phyloP scores from a whole-genome alignment of 2,329 filamentous ascomycete genomes.

The Aspergillus nomiae region DNA sequence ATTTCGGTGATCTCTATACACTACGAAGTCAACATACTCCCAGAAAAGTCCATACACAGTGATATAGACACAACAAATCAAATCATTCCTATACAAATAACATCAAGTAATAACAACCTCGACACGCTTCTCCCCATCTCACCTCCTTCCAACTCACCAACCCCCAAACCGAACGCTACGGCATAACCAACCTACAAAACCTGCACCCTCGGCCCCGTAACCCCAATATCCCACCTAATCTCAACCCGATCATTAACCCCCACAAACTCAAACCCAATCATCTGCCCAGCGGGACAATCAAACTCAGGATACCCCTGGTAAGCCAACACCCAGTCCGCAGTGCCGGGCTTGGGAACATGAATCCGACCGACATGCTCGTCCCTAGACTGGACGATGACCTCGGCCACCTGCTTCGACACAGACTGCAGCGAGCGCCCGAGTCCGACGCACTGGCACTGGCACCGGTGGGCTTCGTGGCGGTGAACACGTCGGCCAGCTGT shows the following conservation, averaged over 20 bases:
- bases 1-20: neutral
- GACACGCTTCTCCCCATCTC: neutral
- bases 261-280: conserved; percentile 29
- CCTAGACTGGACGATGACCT: conserved; percentile 12
- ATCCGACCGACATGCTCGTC: conserved; percentile 25
- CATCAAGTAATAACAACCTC: neutral
- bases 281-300: conserved; percentile 22
- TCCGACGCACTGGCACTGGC: neutral
- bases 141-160: neutral
- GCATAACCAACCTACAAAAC: conserved; percentile 10
- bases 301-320: conserved; percentile 25
- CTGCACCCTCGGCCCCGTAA: conserved; percentile 23
- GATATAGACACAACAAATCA: neutral
- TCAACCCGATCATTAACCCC: conserved; percentile 25
- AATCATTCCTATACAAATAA: neutral
- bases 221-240: conserved; percentile 27
- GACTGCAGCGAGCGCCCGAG: neutral
- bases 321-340: conserved; percentile 22
- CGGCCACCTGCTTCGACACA: conserved; percentile 10
- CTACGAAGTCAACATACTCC: neutral
- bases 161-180: neutral
- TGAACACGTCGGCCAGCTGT: conserved; percentile 26
- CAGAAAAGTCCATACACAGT: neutral
- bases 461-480: conserved; percentile 22
- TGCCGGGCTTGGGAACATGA: conserved; percentile 14